Evolutionary conservation across 441 rosid genomes (phyloP), one percentile per base, ranked within the genome.

Genomic region (Rhodomyrtus psidioides): DNA sequence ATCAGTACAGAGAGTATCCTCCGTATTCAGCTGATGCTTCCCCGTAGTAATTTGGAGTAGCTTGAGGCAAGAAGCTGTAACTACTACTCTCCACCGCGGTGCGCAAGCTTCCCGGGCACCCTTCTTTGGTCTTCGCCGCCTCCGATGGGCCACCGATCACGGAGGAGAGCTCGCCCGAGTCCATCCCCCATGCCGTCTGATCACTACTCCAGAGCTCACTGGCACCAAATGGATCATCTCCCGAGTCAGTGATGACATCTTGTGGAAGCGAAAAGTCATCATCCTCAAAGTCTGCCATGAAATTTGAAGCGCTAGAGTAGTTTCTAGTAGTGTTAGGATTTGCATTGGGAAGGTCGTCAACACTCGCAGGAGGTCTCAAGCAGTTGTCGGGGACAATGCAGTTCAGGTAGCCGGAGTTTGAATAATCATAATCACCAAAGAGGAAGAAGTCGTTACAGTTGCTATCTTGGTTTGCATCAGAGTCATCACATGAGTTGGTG

Each of bases 301-400:
- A 54, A 53, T 34, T 56, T 54, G 84, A 34, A 70, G 46, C 13
- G 79, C 79, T 28, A 53, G 86, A 85, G 56, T 76, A 28, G 62
- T 59, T 83, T 86, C 82, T 83, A 28, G 83, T 83, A 60, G 83
- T 87, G 44, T 87, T n/a, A 84, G 53, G 75, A 60, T 84, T 34
- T 85, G 42, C 58, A 46, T 23, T 55, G 55, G 83, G 89, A 70
- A 83, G 62, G 42, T 86, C 81, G 82, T 75, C 81, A 53, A 87
- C 62, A 74, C 84, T 85, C 16, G 92, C 85, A 86, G 98, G 94
- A 53, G 97, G 99, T 85, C 93, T 94, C 85, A 97, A 90, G 92
- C 99, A 97, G 90, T 89, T 93, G 84, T 92, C 94, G 42, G 99
- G 99, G 81, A 97, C 98, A 90, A 97, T 94, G 93, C 97, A 96